Conservation (phyloP, 768 basidiomycete species). For the Leccinum variicolor region DNA sequence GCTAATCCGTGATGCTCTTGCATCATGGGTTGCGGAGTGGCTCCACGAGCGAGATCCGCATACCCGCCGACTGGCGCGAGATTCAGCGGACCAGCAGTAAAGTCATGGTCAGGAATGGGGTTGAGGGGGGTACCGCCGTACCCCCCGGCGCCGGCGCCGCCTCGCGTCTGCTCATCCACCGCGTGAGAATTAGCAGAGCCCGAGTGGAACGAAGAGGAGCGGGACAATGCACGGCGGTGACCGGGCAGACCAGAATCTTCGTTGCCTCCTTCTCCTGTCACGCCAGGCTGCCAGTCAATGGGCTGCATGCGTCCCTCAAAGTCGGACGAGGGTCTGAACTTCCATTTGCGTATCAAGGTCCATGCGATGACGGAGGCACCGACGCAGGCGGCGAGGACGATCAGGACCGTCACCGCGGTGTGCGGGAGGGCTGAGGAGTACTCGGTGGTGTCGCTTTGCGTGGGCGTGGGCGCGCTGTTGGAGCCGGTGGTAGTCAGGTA, state of each 20-base stretch:
- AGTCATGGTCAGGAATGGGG: conserved; percentile 70
- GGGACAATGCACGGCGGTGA: conserved; percentile 50
- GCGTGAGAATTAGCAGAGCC: conserved; percentile 36
- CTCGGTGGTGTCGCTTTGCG: conserved; percentile 18
- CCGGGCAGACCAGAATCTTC: conserved; percentile 45
- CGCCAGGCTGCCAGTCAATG: conserved; percentile 81
- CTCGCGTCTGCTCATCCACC: conserved; percentile 29
- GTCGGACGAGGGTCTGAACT: conserved; percentile 73
- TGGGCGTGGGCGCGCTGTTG: conserved; percentile 16
- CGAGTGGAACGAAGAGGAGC: conserved; percentile 71
- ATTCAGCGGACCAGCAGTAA: conserved; percentile 56
- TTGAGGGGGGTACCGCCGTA: conserved; percentile 31
- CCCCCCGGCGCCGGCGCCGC: conserved; percentile 28
- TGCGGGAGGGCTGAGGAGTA: conserved; percentile 38
- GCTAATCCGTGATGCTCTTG: conserved; percentile 34
- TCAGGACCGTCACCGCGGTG: conserved; percentile 56
- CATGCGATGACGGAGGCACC: conserved; percentile 72
- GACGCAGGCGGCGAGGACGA: conserved; percentile 64
- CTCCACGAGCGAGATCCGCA: conserved; percentile 75
- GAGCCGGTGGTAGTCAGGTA: conserved; percentile 21
- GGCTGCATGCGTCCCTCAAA: conserved; percentile 86
- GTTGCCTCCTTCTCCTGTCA: conserved; percentile 22
- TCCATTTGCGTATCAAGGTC: conserved; percentile 93
- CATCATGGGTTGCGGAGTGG: conserved; percentile 62
- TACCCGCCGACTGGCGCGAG: conserved; percentile 76